These are phyloP conservation scores for Euptelea pleiosperma DNA, from an alignment of 164 flowering plant species.

Conservation along the genomic window DNA sequence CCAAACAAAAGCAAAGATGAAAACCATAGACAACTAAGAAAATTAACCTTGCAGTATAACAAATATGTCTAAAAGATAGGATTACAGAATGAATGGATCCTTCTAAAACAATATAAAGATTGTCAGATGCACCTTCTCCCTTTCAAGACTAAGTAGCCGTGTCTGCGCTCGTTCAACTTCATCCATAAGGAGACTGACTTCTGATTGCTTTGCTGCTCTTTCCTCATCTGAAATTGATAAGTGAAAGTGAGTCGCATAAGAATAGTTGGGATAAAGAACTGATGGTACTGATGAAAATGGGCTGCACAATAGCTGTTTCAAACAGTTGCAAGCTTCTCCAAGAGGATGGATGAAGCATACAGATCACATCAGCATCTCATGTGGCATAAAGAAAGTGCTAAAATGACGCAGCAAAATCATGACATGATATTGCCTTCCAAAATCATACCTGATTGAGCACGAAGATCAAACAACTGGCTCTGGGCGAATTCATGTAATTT, in stretches of 20 bases:
- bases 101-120: not conserved
- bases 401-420: not conserved
- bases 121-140: slow-evolving; percentile 74
- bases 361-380: not conserved
- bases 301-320: slow-evolving; percentile 7
- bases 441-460: slow-evolving; percentile 86
- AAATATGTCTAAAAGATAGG: not conserved
- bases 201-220: slow-evolving; percentile 91
- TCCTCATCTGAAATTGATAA: slow-evolving; percentile 71
- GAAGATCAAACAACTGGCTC: slow-evolving; percentile 89
- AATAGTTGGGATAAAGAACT: not conserved
- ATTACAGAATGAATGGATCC: not conserved
- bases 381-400: not conserved
- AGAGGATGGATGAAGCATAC: not conserved
- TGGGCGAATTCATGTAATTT: slow-evolving; percentile 95
- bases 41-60: not conserved
- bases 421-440: not conserved
- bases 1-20: not conserved
- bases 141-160: slow-evolving; percentile 84
- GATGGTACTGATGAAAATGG: not conserved
- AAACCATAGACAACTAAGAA: not conserved
- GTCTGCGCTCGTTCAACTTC: slow-evolving; percentile 97
- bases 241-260: not conserved
- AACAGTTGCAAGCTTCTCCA: not conserved
- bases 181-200: slow-evolving; percentile 89